Percentiles rank a stretch among this genome's conserved stretches.
phyloP scores from a whole-genome alignment of 768 basidiomycete species.

The Collybia sordida region DNA sequence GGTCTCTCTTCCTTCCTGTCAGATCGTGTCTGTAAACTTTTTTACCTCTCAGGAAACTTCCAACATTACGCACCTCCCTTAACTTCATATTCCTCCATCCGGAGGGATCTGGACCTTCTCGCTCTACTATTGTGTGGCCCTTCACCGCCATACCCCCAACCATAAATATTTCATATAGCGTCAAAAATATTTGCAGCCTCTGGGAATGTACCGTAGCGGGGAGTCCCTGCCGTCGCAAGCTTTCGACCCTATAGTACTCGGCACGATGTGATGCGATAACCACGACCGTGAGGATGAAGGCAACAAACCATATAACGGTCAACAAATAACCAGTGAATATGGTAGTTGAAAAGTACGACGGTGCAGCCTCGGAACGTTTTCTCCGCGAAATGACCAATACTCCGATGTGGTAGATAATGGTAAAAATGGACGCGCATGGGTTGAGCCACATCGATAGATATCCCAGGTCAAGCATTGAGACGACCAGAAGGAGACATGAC shows the following conservation, averaged over 20 bases:
- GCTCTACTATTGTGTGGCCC: constrained; percentile 26
- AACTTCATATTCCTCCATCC: constrained; percentile 23
- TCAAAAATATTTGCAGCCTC: constrained; percentile 26
- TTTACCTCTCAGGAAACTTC: background rate
- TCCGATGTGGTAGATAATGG: constrained; percentile 25
- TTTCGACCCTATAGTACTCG: constrained; percentile 14
- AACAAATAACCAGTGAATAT: constrained; percentile 29
- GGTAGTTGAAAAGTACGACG: constrained; percentile 31
- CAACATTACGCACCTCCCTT: constrained; percentile 8
- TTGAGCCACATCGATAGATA: constrained; percentile 32
- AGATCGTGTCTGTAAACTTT: background rate
- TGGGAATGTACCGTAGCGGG: constrained; percentile 26
- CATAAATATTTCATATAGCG: constrained; percentile 21
- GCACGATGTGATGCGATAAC: constrained; percentile 18
- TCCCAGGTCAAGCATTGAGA: constrained; percentile 33
- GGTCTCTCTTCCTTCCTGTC: no score
- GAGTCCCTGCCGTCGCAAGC: constrained; percentile 24
- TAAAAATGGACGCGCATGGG: constrained; percentile 27
- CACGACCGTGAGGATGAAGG: constrained; percentile 26
- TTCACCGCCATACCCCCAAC: constrained; percentile 23
- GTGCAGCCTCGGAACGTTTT: constrained; percentile 21
- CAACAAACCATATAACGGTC: constrained; percentile 27
- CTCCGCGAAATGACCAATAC: constrained; percentile 24
- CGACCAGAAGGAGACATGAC: constrained; percentile 23
- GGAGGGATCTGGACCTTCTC: constrained; percentile 28